Evolutionary conservation across 164 flowering plant species (phyloP), one percentile per base, ranked within the genome.

Genomic region (Brasenia schreberi): DNA sequence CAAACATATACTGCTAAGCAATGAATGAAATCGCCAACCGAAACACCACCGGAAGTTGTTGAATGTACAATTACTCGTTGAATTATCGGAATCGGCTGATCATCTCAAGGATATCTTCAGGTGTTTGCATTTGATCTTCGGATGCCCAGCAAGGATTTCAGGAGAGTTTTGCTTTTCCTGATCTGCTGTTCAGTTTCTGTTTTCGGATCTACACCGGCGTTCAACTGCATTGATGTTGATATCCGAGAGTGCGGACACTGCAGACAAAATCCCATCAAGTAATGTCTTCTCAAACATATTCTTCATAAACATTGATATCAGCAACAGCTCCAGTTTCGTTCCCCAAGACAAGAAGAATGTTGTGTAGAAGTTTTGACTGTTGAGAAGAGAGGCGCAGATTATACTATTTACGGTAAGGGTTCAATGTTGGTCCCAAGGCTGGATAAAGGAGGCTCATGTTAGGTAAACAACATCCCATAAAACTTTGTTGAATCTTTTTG

Each of bases 101-200:
- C 56, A 49, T 14, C 10, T 9, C 16, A 33, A 33, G 16, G 12
- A 49, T 9, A 9, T 49, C 56, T 5, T 49, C 56, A 49, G 16
- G 56, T 9, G 56, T 49, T 9, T 6, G 4, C 56, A 49, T 81
- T 88, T 10, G 90, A 82, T 66, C 81, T 88, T 68, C 96, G 87
- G 43, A 89, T 69, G 77, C 87, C 87, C 63, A 88, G 87, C 72
- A 85, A 77, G 33, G 92, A 79, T 70, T 88, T 86, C 69, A 88
- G 86, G 16, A 88, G 83, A 4, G 88, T 80, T 67, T 85, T 88
- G 64, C 92, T 81, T 74, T 83, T 88, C 79, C 86, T 86, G 27
- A 85, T 84, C 53, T 73, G 42, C 45, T 78, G 88, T 39, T 90
- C 87, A 9, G 44, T 61, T 11, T 82, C 89, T 67, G 77, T 85